Evolutionary conservation across 768 basidiomycete genomes (phyloP), one percentile per base, ranked within the genome.

Genomic region (Rhizopogon vinicolor): DNA sequence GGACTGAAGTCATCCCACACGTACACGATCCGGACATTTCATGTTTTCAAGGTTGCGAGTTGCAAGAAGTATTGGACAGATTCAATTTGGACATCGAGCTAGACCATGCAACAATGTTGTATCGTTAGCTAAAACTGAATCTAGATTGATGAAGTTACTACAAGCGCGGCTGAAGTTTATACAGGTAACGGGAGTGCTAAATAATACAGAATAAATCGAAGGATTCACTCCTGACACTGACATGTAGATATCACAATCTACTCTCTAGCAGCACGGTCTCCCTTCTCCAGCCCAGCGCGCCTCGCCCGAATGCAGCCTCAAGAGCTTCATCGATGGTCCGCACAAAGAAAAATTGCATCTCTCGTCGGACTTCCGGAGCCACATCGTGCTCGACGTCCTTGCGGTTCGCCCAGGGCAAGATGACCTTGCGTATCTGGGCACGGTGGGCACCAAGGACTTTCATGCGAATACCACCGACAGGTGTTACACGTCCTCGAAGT

Each of bases 391-490:
- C 86, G 16, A 95, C 91, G 56, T 97, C 92, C 62, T 92, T 92
- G 53, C 84, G 77, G 64, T 96, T 97, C 29, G 85, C 83, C 74
- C 80, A 85, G 0, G 94, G 93, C 6, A 97, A 75, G 53, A 97
- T 86, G 37, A 96, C 82, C 65, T 86, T 93, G 46, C 78, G 86
- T 43, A 94, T 83, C 37, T 87, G 84, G 2, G 91, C 91, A 6
- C 93, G 84, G 68, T 95, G 92, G 0, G 93, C 93, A 16, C 92
- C 93, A 16, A 96, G 80, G 1, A 95, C 79, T 66, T 92, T 92
- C 76, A 94, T 93, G 65, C 93, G 93, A 70, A 96, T 90, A 0
- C 93, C 93, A 3, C 93, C 93, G 2, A 96, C 89, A 5, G 92
- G 83, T 0, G 86, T 89, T 37, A 93, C 86, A 7, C 83, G 83